Conservation (phyloP, 2,329 filamentous ascomycete species). For the Gaeumannomyces tritici region DNA sequence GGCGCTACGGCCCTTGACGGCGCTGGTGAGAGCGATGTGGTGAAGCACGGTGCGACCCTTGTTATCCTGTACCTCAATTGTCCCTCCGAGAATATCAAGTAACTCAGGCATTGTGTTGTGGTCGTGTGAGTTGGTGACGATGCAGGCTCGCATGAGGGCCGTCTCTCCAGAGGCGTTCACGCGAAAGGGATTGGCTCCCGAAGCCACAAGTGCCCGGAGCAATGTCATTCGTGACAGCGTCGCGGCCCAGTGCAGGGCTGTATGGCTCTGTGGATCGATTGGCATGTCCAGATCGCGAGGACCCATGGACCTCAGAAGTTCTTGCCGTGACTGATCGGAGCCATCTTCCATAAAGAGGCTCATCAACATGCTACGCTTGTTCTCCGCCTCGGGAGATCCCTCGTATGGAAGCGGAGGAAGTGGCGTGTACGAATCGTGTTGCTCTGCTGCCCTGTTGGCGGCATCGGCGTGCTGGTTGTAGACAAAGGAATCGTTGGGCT, state of each 20-base stretch:
- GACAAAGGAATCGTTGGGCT: slow-evolving; percentile 70
- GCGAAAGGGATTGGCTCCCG: slow-evolving; percentile 78
- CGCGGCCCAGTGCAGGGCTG: slow-evolving; percentile 91
- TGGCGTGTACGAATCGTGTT: slow-evolving; percentile 45
- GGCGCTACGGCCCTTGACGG: slow-evolving; percentile 83
- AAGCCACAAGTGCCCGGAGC: slow-evolving; percentile 68
- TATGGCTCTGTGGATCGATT: slow-evolving; percentile 81
- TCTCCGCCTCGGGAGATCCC: slow-evolving; percentile 56
- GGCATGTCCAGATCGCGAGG: slow-evolving; percentile 80
- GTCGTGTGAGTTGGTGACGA: slow-evolving; percentile 91
- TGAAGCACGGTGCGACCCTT: slow-evolving; percentile 89
- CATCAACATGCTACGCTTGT: slow-evolving; percentile 74
- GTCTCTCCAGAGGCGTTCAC: slow-evolving; percentile 88
- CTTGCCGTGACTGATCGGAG: slow-evolving; percentile 55
- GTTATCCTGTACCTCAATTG: slow-evolving; percentile 83
- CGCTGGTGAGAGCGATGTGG: slow-evolving; percentile 92
- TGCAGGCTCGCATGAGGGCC: slow-evolving; percentile 82
- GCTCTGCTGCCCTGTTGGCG: not conserved
- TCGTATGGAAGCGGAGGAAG: slow-evolving; percentile 56
- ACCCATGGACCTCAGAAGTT: slow-evolving; percentile 65
- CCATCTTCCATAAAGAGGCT: slow-evolving; percentile 70
- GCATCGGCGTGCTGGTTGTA: slow-evolving; percentile 44
- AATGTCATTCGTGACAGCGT: slow-evolving; percentile 81
- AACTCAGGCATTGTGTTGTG: slow-evolving; percentile 84
- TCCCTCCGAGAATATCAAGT: slow-evolving; percentile 77